Evolutionary conservation across 805 yeast genomes (phyloP), one percentile per base, ranked within the genome.

Genomic region (Suhomyces sp.): DNA sequence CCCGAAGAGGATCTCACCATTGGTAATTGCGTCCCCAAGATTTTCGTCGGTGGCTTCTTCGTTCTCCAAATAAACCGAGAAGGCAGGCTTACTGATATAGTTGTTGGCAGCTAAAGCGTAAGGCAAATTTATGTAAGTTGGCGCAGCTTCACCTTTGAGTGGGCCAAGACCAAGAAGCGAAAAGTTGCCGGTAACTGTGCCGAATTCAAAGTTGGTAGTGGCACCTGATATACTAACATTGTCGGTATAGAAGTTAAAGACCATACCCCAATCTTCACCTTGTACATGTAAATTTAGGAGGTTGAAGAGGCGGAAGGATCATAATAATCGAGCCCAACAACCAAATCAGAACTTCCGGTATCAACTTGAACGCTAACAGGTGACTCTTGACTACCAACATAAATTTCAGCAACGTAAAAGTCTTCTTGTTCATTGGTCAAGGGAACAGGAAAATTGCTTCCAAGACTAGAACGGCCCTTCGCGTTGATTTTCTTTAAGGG

Each of bases 1-100:
- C 44, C 94, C 93, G 71, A 87, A 87, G 45, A 87, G 64, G 17
- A 87, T 71, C 9, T 6, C 35, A 31, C 35, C 35, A 13, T 31
- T 31, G 15, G 35, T 31, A 4, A 31, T 31, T 4, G 5, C 9
- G 15, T 4, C 15, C 7, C 6, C 9, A 3, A 3, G 8, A 5
- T 22, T n/a, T 6, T 15, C 13, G 5, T 29, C 25, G 8, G 22
- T 29, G 9, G 15, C 15, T 31, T 31, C 35, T 31, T 31, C 35
- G 15, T 9, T 31, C 15, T 31, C 35, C 25, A 44, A 44, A 17
- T 44, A 44, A 4, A 44, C 8, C 15, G 47, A 44, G 15, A 24
- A 43, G 8, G 45, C 45, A 24, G 12, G 21, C 20, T 25, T 43
- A 5, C 22, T 13, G 31, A 43, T 43, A 15, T 21, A 13, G n/a